Evolutionary conservation across 2,329 filamentous ascomycete genomes (phyloP), one percentile per base, ranked within the genome.

Genomic region (Ascochyta pisi): DNA sequence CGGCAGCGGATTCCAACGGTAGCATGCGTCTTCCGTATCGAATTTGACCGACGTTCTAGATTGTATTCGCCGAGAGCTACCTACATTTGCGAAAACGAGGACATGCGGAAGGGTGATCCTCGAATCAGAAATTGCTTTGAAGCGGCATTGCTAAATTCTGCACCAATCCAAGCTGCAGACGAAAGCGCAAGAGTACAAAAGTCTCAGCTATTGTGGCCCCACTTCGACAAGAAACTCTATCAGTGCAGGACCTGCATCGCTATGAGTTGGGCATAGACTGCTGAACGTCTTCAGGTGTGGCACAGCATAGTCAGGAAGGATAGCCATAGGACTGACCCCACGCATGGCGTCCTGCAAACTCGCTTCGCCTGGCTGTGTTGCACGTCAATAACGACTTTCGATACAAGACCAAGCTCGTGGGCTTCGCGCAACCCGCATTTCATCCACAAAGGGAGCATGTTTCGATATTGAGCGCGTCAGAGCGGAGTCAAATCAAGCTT

Each of bases 141-240:
- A 26, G 16, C 37, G 16, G 23, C 31, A 35, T 26, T 42, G 4
- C 22, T 19, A 22, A 27, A 42, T 16, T 43, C 9, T 34, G 22
- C 24, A 43, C 26, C 48, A 37, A 35, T 34, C 27, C 22, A 4
- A 27, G 26, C 15, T 50, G 33, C 42, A 37, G 8, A 47, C 22
- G n/a, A n/a, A 45, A 22, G 16, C 6, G 29, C 22, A 27, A 13
- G 37, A 37, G 13, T 35, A 42, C 16, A 35, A 34, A 47, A 33
- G 24, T 22, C 23, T 43, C 42, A 34, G 24, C 38, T 46, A 13
- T 38, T 8, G 37, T 33, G 33, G 53, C 41, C 47, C 53, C 47
- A 56, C 53, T 43, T 35, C 22, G 38, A 48, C 16, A 43, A 23
- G 37, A 56, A 45, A 43, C 37, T 48, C 44, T 29, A 29, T 26